These are phyloP conservation scores for Lepiota brunneoincarnata DNA, from an alignment of 768 basidiomycete species.

Conservation along the genomic window DNA sequence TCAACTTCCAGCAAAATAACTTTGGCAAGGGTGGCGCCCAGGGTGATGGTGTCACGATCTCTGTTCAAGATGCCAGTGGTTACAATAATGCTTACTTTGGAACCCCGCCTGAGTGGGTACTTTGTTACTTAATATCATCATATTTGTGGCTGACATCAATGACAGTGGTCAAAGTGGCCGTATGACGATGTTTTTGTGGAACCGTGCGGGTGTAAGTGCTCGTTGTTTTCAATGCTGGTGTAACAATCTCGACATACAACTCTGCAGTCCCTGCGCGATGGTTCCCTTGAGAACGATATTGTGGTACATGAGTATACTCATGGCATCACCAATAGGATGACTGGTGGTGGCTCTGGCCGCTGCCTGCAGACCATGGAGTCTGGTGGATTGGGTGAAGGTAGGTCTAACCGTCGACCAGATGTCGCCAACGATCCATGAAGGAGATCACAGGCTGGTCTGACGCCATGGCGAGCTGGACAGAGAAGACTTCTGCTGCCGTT, in stretches of 20 bases:
- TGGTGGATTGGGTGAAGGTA: conserved; percentile 63
- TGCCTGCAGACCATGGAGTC: conserved; percentile 64
- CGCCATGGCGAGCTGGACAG: conserved; percentile 29
- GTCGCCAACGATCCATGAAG: conserved; percentile 1
- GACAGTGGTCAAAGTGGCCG: conserved; percentile 25
- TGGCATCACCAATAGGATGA: conserved; percentile 44
- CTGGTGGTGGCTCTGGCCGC: conserved; percentile 52
- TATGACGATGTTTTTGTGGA: too few species aligned
- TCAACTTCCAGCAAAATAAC: conserved; percentile 54
- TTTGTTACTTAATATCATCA: not conserved
- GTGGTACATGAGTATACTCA: conserved; percentile 46
- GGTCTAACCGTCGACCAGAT: conserved; percentile 4
- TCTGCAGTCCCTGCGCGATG: conserved; percentile 25
- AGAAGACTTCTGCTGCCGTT: conserved; percentile 36
- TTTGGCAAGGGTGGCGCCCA: conserved; percentile 50
- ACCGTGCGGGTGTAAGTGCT: conserved; percentile 15
- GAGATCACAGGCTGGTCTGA: not conserved
- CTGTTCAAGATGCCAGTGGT: conserved; percentile 48
- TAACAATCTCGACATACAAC: conserved; percentile 21
- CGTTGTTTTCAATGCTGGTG: not conserved
- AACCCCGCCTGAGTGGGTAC: conserved; percentile 34
- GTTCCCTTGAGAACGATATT: conserved; percentile 58
- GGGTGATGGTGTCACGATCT: conserved; percentile 49
- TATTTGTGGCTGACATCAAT: not conserved
- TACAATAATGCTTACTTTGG: conserved; percentile 43